These are phyloP conservation scores for Mycosphaerella sp. DNA, from an alignment of 2,329 filamentous ascomycete genomes.

Conservation along the genomic window DNA sequence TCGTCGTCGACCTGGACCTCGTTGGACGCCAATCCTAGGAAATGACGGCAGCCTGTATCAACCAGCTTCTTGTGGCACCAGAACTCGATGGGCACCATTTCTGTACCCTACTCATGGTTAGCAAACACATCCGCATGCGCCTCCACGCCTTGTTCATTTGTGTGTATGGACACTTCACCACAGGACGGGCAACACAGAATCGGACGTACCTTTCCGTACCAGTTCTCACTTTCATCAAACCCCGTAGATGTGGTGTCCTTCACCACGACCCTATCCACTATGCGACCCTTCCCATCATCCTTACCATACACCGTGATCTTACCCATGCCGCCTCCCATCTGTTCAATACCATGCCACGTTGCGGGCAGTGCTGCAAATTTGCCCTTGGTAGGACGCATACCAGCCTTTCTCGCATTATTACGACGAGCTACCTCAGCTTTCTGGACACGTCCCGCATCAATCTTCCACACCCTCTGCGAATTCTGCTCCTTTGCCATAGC, in stretches of 20 bases:
- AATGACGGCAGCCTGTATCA: background rate
- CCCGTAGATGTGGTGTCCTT: conserved; percentile 1
- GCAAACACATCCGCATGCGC: background rate
- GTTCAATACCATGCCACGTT: background rate
- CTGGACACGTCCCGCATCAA: background rate
- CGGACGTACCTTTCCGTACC: conserved; percentile 4
- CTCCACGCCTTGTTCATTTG: too few relatives aligned
- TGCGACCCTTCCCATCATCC: background rate
- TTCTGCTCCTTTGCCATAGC: background rate
- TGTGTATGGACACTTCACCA: too few relatives aligned
- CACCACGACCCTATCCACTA: conserved; percentile 4
- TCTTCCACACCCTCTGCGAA: background rate
- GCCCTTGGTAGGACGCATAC: background rate
- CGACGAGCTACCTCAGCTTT: background rate
- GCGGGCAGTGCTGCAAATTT: background rate
- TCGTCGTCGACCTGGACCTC: background rate
- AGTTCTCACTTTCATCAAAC: background rate
- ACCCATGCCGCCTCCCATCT: conserved; percentile 7
- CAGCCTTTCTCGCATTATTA: background rate
- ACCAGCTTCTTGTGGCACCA: conserved; percentile 1
- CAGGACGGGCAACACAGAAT: too few relatives aligned
- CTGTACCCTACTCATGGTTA: background rate
- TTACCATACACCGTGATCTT: background rate
- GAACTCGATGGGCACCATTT: conserved; percentile 5
- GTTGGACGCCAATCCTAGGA: background rate